Percentiles rank a stretch among this genome's conserved stretches.
These are phyloP conservation scores for Tolypocladium pustulatum DNA, from an alignment of 2,329 filamentous ascomycete species.

Conservation along the genomic window DNA sequence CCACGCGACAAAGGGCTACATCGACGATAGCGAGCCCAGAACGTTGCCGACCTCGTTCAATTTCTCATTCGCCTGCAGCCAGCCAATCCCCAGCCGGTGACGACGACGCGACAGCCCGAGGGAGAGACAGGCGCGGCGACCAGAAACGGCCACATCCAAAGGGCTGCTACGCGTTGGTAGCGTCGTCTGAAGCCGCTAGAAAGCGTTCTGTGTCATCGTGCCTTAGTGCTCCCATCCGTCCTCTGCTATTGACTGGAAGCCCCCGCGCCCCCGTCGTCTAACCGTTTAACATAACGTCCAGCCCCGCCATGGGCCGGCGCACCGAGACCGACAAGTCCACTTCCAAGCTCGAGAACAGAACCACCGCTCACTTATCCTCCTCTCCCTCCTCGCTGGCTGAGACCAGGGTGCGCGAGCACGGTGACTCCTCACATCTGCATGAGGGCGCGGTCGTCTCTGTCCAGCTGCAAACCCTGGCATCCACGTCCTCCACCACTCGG, in stretches of 20 bases:
- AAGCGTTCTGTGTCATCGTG: neutral
- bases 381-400: conserved; percentile 8
- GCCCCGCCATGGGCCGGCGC: conserved; percentile 17
- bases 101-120: neutral
- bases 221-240: neutral
- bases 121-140: neutral
- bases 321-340: conserved; percentile 10
- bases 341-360: conserved; percentile 9
- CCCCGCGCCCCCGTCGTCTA: conserved; percentile 1
- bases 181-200: neutral
- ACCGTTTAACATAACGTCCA: too few species aligned
- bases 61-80: neutral
- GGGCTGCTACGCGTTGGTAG: neutral
- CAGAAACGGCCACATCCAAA: neutral
- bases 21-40: neutral
- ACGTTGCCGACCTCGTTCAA: neutral
- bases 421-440: conserved; percentile 12
- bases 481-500: conserved; percentile 10
- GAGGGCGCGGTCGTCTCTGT: conserved; percentile 12
- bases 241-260: neutral
- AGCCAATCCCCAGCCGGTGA: neutral
- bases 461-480: conserved; percentile 20
- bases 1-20: neutral
- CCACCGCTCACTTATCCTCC: conserved; percentile 3
- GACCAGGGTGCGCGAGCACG: conserved; percentile 13